A percentile compares a stretch with the other conserved stretches of the same genome.
Evolutionary conservation across 208 protist genomes (phyloP).

Genomic region (Trypanosoma boissoni): DNA sequence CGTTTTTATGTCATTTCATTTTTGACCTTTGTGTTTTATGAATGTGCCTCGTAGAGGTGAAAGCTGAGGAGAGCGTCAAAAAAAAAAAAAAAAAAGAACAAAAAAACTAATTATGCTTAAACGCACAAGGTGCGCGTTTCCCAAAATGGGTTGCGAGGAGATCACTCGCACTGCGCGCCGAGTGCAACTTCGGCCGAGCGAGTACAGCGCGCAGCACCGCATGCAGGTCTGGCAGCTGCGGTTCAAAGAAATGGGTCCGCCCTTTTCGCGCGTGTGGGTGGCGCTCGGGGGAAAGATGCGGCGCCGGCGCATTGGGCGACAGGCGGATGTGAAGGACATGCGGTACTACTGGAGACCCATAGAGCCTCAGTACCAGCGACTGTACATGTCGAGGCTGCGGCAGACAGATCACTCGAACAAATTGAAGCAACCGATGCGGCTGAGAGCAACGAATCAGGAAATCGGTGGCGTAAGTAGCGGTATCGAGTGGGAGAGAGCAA

Average conservation of each 20-base stretch:
- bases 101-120: slow-evolving; percentile 48
- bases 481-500: slow-evolving; percentile 75
- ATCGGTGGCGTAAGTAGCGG: slow-evolving; percentile 51
- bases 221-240: slow-evolving; percentile 88
- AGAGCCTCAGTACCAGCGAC: slow-evolving; percentile 88
- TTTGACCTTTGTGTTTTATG: background rate
- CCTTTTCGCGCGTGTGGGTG: slow-evolving; percentile 84
- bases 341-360: slow-evolving; percentile 90
- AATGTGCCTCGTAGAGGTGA: too few species aligned
- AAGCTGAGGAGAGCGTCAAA: too few species aligned
- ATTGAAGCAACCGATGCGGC: slow-evolving; percentile 48
- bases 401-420: slow-evolving; percentile 65
- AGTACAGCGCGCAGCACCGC: slow-evolving; percentile 64
- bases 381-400: slow-evolving; percentile 86
- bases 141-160: slow-evolving; percentile 84
- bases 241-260: slow-evolving; percentile 89
- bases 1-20: too few species aligned
- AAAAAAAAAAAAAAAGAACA: background rate
- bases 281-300: slow-evolving; percentile 89
- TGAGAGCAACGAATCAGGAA: slow-evolving; percentile 68
- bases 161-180: slow-evolving; percentile 70
- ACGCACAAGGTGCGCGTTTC: slow-evolving; percentile 36
- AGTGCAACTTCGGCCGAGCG: slow-evolving; percentile 65
- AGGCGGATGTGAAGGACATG: slow-evolving; percentile 87
- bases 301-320: slow-evolving; percentile 81